Percentiles rank a stretch among this genome's conserved stretches.
phyloP scores from a whole-genome alignment of 129 eudicot species.

The Flaveria trinervia region DNA sequence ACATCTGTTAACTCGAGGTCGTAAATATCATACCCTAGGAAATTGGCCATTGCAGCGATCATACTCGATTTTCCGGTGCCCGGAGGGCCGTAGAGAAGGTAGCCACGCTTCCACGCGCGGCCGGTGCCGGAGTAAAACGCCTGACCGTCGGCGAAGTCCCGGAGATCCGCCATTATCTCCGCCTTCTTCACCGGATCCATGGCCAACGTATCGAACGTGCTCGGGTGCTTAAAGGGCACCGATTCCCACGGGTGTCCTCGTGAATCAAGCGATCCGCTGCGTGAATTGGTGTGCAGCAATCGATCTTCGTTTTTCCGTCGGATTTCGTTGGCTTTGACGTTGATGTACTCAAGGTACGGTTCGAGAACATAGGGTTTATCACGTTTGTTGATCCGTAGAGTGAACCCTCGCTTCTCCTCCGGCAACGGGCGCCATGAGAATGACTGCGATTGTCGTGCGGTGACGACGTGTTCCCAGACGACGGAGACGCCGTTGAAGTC shows the following conservation, averaged over 20 bases:
- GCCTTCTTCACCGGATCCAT: constrained; percentile 72
- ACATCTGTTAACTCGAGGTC: constrained; percentile 86
- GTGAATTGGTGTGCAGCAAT: constrained; percentile 70
- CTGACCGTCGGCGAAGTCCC: constrained; percentile 70
- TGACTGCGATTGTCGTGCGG: constrained; percentile 58
- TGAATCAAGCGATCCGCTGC: constrained; percentile 79
- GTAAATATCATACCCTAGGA: constrained; percentile 69
- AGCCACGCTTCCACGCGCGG: constrained; percentile 94
- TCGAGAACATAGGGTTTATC: constrained; percentile 46
- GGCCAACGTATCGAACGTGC: constrained; percentile 85
- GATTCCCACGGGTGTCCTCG: constrained; percentile 91
- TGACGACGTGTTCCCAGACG: constrained; percentile 81
- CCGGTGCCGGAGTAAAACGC: constrained; percentile 75
- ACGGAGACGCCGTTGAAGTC: constrained; percentile 50
- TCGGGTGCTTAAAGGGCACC: constrained; percentile 93
- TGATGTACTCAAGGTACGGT: constrained; percentile 60
- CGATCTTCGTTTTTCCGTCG: constrained; percentile 67
- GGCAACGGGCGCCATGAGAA: constrained; percentile 92
- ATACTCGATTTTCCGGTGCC: constrained; percentile 98
- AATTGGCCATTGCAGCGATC: constrained; percentile 98
- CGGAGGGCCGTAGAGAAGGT: constrained; percentile 82
- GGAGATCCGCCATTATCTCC: constrained; percentile 70
- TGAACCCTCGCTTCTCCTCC: constrained; percentile 84
- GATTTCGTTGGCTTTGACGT: constrained; percentile 62
- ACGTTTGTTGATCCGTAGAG: constrained; percentile 54